phyloP scores from a whole-genome alignment of 2,329 filamentous ascomycete species.

The Amauroascus niger region DNA sequence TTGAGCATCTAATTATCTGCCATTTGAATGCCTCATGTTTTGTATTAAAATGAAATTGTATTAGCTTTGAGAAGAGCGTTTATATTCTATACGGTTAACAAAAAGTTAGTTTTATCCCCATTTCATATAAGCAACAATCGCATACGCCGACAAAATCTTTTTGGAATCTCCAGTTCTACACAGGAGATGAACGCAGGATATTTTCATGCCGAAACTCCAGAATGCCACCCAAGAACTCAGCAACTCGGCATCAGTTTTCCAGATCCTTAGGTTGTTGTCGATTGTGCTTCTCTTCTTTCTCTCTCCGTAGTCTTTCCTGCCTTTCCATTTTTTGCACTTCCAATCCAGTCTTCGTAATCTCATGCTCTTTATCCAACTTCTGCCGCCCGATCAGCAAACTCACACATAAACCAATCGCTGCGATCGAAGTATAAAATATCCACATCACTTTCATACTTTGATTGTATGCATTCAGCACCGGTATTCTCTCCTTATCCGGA shows the following conservation, averaged over 20 bases:
- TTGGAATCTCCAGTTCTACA: no score
- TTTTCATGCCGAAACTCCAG: no score
- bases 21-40: no score
- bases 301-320: conserved; percentile 25
- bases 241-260: background rate
- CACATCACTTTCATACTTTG: conserved; percentile 41
- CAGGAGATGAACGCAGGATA: no score
- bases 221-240: no score
- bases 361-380: conserved; percentile 34
- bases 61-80: no score
- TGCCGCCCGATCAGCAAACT: conserved; percentile 33
- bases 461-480: conserved; percentile 37
- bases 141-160: no score
- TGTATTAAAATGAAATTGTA: no score
- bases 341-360: conserved; percentile 38
- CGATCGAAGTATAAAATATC: conserved; percentile 40
- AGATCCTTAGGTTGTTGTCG: conserved; percentile 11
- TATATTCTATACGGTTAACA: no score
- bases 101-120: no score
- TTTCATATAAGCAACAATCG: no score
- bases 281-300: conserved; percentile 20
- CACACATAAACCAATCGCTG: conserved; percentile 30
- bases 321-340: conserved; percentile 37
- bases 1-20: no score
- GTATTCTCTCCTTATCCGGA: conserved; percentile 25